Base-by-base conservation (phyloP, 2,329 filamentous ascomycete genomes). In the Alternaria sp. region DNA sequence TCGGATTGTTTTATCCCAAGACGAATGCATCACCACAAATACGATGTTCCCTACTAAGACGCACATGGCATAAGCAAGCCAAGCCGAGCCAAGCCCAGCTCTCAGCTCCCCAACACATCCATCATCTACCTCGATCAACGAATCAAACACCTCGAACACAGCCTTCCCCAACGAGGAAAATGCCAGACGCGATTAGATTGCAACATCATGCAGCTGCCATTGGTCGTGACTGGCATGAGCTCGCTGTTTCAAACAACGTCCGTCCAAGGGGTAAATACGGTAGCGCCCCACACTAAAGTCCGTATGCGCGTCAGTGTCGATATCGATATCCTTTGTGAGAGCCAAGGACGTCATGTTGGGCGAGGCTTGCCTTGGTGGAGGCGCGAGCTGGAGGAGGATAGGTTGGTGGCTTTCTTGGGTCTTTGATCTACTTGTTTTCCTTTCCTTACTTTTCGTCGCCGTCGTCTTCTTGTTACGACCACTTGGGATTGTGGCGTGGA, bases 201-300 rank as follows among this genome's bases (percentile, higher is more conserved):
- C 50, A 23, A 11, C 31, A 48, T 26, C 21, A 41, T 29, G 23
- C 34, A 24, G 31, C 36, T n/a, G 48, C 40, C 39, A 57, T 48
- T 57, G 55, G 50, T 26, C 31, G 42, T 42, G 29, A 17, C 50
- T 42, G 44, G 45, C 36, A 58, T 44, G 36, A 14, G 33, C 40
- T 42, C 51, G 51, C 36, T 39, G 56, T 58, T 58, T 58, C 56
- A 58, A 37, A 56, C 42, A 23, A 52, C 39, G 54, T 26, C 40
- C 21, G 44, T 26, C 42, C 44, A 42, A 58, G 56, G 56, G 56
- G 51, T 52, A 44, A 44, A 36, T 26, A 48, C 44, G 44, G 33
- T 34, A 48, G 44, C 44, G 44, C 48, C 31, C 48, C 39, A 41
- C 54, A 29, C 3, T 26, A 2, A 34, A 34, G 13, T 34, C 21